phyloP scores from a whole-genome alignment of 2,329 filamentous ascomycete species.

The Curvularia lunata region DNA sequence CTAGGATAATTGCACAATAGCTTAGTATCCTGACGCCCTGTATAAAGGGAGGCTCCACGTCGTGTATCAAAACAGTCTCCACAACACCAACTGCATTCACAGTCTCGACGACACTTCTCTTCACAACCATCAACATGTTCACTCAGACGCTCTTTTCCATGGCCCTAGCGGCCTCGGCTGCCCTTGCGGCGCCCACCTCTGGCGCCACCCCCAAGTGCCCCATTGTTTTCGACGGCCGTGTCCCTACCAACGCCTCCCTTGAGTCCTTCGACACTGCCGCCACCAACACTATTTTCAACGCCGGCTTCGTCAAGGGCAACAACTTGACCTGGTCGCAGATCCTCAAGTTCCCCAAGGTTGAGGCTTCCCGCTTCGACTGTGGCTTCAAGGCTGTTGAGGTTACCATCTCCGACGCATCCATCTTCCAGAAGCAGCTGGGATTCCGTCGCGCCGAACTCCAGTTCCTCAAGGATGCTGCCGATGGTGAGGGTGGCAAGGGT shows the following conservation, averaged over 20 bases:
- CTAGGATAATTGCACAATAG: not conserved
- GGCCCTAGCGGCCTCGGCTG: conserved; percentile 30
- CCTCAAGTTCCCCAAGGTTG: conserved; percentile 54
- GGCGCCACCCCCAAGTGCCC: conserved; percentile 40
- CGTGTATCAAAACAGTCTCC: not conserved
- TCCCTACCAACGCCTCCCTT: conserved; percentile 34
- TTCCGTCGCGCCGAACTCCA: conserved; percentile 67
- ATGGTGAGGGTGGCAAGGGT: conserved; percentile 60
- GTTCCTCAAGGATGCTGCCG: conserved; percentile 59
- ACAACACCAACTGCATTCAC: conserved; percentile 9
- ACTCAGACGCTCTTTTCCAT: conserved; percentile 27
- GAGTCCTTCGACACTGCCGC: conserved; percentile 43
- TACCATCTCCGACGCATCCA: conserved; percentile 64
- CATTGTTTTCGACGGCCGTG: conserved; percentile 48
- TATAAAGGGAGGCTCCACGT: conserved; percentile 25
- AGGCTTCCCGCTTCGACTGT: conserved; percentile 57
- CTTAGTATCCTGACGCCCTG: not conserved
- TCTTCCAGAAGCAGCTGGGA: conserved; percentile 65
- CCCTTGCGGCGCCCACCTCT: conserved; percentile 32
- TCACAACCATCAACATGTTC: conserved; percentile 31
- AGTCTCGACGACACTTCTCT: conserved; percentile 9
- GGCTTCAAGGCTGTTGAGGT: conserved; percentile 58
- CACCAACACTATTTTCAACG: conserved; percentile 56
- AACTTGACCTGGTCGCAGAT: conserved; percentile 60
- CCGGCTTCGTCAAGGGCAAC: conserved; percentile 60